Evolutionary conservation across 2,329 filamentous ascomycete genomes (phyloP), one percentile per base, ranked within the genome.

Genomic region (Epicoccum sorghinum): DNA sequence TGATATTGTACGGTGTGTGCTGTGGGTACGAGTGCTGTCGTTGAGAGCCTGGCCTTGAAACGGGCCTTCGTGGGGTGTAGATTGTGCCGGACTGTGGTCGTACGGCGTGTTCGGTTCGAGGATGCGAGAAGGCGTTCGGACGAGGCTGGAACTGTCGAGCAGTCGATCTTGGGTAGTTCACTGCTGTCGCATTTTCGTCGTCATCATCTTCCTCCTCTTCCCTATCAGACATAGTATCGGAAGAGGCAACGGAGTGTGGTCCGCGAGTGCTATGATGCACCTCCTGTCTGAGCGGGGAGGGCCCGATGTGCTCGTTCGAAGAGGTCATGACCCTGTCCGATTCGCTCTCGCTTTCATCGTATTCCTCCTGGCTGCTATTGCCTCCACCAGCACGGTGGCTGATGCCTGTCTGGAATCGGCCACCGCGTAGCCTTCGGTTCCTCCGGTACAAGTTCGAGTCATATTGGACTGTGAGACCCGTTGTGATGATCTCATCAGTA

Each of bases 321-420:
- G 84, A 86, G 52, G 82, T 84, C 77, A 87, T 79, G 45, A 86
- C 79, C 50, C 83, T 84, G 66, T 96, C 93, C 37, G 92, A 91
- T 59, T 96, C 93, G 75, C 84, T 96, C 73, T 96, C 92, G 58
- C 89, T 96, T 78, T 96, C 92, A 30, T 96, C 91, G 67, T 96
- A 96, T 77, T 96, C 93, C 65, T 96, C 93, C 72, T 96, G 91
- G 68, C 93, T 96, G 75, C 91, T 96, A 46, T 91, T 95, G 30
- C 78, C 79, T 37, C 68, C 72, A 43, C 64, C 67, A 6, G 72
- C 77, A 36, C 78, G 77, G 39, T 71, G 60, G 36, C 69, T 67
- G 18, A 69, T 69, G 40, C 70, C 72, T 50, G 71, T 57, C 9
- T 67, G 67, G 54, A 75, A 73, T 37, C 65, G 67, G 14, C 67